These are phyloP conservation scores for Apiosordaria backusii DNA, from an alignment of 495 filamentous ascomycete genomes.

Conservation along the genomic window DNA sequence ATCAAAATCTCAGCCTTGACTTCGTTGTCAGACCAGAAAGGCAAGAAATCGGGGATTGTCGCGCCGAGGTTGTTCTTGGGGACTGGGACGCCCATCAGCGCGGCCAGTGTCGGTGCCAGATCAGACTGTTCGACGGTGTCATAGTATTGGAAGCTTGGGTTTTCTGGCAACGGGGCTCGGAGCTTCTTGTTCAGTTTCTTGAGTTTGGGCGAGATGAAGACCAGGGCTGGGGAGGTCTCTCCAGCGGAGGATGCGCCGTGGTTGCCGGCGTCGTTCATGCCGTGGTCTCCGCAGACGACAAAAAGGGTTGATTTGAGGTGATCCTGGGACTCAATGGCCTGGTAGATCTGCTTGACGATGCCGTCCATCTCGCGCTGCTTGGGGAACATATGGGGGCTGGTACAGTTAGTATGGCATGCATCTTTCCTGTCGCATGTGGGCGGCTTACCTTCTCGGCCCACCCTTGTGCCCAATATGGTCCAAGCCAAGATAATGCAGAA, in stretches of 20 bases:
- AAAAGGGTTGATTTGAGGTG: slow-evolving; percentile 78
- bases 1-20: slow-evolving; percentile 62
- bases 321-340: slow-evolving; percentile 61
- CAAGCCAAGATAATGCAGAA: slow-evolving; percentile 92
- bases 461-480: slow-evolving; percentile 98
- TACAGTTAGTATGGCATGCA: slow-evolving; percentile 10
- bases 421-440: no score
- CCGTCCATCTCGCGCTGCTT: slow-evolving; percentile 95
- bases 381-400: slow-evolving; percentile 79
- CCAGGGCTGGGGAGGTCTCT: slow-evolving; percentile 87
- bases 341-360: slow-evolving; percentile 72
- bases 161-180: slow-evolving; percentile 41
- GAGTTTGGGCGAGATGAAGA: slow-evolving; percentile 89
- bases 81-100: slow-evolving; percentile 80
- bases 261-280: slow-evolving; percentile 98
- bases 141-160: slow-evolving; percentile 75
- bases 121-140: slow-evolving; percentile 85
- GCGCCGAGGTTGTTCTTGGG: slow-evolving; percentile 90
- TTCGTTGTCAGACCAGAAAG: slow-evolving; percentile 63
- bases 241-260: slow-evolving; percentile 90
- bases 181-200: slow-evolving; percentile 50
- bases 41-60: slow-evolving; percentile 74
- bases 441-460: slow-evolving; percentile 71
- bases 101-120: slow-evolving; percentile 84
- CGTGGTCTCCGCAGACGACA: slow-evolving; percentile 88